Base-by-base conservation (phyloP, 1,284 basidiomycete genomes). In the Sphagnurus paluster region DNA sequence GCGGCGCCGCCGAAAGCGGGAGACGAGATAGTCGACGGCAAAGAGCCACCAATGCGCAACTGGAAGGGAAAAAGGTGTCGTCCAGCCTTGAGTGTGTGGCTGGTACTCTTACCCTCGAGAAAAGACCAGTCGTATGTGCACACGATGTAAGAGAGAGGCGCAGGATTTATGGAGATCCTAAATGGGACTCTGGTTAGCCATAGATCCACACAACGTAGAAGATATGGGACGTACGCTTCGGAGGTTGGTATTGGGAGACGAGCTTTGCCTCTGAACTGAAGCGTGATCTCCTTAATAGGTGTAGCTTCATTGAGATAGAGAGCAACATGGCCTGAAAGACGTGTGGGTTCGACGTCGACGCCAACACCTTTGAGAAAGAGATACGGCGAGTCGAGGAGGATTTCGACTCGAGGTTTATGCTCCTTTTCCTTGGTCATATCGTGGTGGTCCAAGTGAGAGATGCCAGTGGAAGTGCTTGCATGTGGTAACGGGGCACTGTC, bases 71-170 rank as follows among this genome's bases (percentile, higher is more conserved):
- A 97, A 29, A 84, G 72, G 58, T 93, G 90, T 34, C 79, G 80
- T 13, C 90, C 90, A n/a, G 87, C 86, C 68, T 95, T 95, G 65
- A 97, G 83, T 0, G 92, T 95, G 58, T 91, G 92, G 13, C 79
- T 74, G 56, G 89, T 85, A 29, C 79, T 79, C 63, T 84, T 85
- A 49, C 87, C 87, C 59, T 90, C 84, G 48, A 91, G 79, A 66
- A 91, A 90, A n/a, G 85, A 89, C 90, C 90, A 93, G 54, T 93
- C 88, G 59, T 94, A 88, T 50, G 78, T 80, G 66, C 86, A 86
- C 42, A 94, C 67, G 39, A 80, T 71, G 60, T 90, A 90, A 57
- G 76, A 82, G 61, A 77, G 71, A 53, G 50, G 77, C 71, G 28
- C 67, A 59, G 58, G 71, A 38, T 46, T 48, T 23, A 50, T 44